Conservation (phyloP, 1,284 basidiomycete genomes). For the Anthracocystis setariae region DNA sequence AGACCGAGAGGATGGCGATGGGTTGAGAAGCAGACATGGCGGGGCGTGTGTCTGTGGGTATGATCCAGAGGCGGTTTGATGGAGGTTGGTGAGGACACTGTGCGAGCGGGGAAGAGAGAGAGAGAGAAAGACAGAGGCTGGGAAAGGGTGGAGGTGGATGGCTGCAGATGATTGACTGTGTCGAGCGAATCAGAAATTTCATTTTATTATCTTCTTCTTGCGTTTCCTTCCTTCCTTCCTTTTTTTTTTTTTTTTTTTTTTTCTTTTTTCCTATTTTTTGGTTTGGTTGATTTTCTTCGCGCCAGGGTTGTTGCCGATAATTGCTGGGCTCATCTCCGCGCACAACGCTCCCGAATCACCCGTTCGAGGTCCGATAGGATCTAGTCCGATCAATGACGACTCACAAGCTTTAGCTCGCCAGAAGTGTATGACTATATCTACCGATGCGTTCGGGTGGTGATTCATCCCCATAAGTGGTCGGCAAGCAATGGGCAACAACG, state of each 20-base stretch:
- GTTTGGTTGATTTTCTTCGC: no score
- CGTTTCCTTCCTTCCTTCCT: conserved; percentile 8
- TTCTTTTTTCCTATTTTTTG: background rate
- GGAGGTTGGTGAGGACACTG: background rate
- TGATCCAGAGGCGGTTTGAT: conserved; percentile 9
- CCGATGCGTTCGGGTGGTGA: no score
- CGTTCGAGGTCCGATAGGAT: conserved; percentile 1
- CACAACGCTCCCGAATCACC: background rate
- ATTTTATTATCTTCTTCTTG: conserved; percentile 7
- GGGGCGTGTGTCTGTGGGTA: conserved; percentile 3
- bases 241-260: conserved; percentile 16
- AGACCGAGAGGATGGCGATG: conserved; percentile 88
- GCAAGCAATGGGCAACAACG: no score
- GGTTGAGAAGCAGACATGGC: conserved; percentile 49
- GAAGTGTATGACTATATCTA: no score
- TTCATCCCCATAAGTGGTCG: no score
- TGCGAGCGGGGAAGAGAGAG: conserved; percentile 2
- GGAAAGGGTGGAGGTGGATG: conserved; percentile 1
- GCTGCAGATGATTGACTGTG: conserved; percentile 2
- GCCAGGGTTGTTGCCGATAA: no score
- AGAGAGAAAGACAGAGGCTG: no score
- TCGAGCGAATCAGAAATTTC: conserved; percentile 6
- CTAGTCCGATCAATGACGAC: background rate
- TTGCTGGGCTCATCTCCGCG: no score
- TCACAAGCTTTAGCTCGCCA: no score